phyloP scores from a whole-genome alignment of 345 rosid genomes.

The Syzygium aromaticum region DNA sequence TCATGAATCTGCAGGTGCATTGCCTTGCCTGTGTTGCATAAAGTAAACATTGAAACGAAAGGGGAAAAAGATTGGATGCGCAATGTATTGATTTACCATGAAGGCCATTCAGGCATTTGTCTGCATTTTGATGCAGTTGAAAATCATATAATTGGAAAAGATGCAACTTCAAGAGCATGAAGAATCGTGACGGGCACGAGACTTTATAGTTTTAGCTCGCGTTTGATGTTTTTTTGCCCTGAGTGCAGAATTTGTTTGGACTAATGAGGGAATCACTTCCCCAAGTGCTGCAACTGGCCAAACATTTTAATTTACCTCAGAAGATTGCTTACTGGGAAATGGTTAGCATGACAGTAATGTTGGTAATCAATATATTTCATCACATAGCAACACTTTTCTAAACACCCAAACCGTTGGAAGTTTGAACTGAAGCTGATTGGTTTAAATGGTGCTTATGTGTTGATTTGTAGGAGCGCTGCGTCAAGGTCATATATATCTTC shows the following conservation, averaged over 20 bases:
- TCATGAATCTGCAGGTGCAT: not conserved
- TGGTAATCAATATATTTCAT: not conserved
- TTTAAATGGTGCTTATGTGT: not conserved
- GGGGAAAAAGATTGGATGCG: not conserved
- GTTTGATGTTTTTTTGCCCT: not conserved
- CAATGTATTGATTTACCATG: not conserved
- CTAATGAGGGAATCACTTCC: not conserved
- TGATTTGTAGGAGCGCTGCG: not conserved
- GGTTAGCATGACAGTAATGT: not conserved
- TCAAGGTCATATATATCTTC: not conserved
- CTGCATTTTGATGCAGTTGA: not conserved
- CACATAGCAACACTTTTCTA: not conserved
- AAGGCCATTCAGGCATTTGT: not conserved
- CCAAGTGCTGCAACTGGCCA: not conserved
- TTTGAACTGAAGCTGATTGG: not conserved
- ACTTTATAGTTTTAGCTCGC: not conserved
- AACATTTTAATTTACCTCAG: not conserved
- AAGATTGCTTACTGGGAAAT: not conserved
- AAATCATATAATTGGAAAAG: not conserved
- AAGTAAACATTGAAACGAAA: not conserved
- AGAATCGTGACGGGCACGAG: not conserved
- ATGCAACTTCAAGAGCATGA: not conserved
- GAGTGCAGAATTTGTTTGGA: not conserved
- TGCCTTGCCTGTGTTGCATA: not conserved
- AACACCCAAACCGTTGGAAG: not conserved